A percentile compares a stretch with the other conserved stretches of the same genome.
These are phyloP conservation scores for Boletus reticulatus DNA, from an alignment of 768 basidiomycete genomes.

Conservation along the genomic window DNA sequence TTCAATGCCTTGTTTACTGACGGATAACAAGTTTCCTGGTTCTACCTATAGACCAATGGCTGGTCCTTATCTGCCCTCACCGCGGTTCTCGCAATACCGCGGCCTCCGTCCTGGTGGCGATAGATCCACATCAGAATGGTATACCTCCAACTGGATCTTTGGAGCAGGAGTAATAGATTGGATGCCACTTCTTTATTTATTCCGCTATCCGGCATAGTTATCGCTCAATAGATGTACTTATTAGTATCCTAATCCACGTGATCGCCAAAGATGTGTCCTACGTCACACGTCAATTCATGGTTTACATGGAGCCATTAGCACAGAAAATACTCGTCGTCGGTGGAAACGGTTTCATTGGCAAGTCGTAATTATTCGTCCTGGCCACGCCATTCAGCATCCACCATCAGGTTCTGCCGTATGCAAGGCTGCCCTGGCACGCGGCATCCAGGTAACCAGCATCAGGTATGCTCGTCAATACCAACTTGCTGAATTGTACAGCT, in stretches of 20 bases:
- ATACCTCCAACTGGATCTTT: background rate
- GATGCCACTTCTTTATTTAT: conserved; percentile 4
- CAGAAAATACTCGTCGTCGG: conserved; percentile 88
- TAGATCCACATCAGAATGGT: conserved; percentile 21
- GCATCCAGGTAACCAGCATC: conserved; percentile 86
- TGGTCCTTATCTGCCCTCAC: conserved; percentile 12
- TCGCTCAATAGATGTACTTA: background rate
- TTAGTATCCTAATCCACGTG: background rate
- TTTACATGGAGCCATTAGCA: conserved; percentile 28
- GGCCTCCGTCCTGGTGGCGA: conserved; percentile 44
- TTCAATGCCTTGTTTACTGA: background rate
- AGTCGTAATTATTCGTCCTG: conserved; percentile 6
- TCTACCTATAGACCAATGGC: conserved; percentile 21
- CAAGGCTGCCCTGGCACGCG: conserved; percentile 78
- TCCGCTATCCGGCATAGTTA: conserved; percentile 20
- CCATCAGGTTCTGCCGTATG: conserved; percentile 87
- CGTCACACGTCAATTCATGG: background rate
- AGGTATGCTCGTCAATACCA: conserved; percentile 47
- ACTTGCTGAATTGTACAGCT: background rate
- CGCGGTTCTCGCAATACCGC: background rate
- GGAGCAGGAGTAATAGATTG: background rate
- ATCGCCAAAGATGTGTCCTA: background rate
- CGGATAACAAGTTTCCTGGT: conserved; percentile 29
- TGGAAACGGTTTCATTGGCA: conserved; percentile 98
- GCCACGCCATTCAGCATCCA: conserved; percentile 1